Evolutionary conservation across 228 moss, liverwort and hornwort genomes (phyloP), one percentile per base, ranked within the genome.

Genomic region (Sphagnum fallax): DNA sequence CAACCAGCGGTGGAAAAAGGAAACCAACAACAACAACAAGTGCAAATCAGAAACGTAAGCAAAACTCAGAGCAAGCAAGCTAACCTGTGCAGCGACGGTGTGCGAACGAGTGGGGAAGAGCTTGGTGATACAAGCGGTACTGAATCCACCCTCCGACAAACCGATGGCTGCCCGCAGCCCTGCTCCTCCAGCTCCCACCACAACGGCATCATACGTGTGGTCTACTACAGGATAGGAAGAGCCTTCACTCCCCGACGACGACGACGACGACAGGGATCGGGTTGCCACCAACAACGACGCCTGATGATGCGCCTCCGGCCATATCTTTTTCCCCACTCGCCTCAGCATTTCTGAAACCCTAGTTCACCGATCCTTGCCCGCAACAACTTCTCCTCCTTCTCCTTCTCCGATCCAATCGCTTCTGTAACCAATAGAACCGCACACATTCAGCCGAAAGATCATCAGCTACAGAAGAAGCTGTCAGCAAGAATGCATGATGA

Each of bases 91-190:
- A 1, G 97, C 97, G 52, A 93, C 97, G 53, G 97, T 97, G 50
- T 97, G 97, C 65, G 97, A 97, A 71, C 97, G 88, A 14, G 98
- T 98, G 4, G 98, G 98, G 72, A 98, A 98, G 8, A 98, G 91
- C 84, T 98, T 98, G 66, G 91, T 86, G 84, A 98, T 88, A 69
- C 98, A 98, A 10, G 93, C 93, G 52, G 98, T 92, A 61, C 90
- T 88, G 69, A 98, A 92, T 52, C 93, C 93, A 75, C 72, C 71
- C 76, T 98, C 98, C 64, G 98, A 91, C 73, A 98, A 78, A 66
- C 98, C 93, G 51, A 98, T 98, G 12, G 93, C 98, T 9, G 93
- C 93, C 76, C 98, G 83, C 53, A 98, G 83, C 48, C 98, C 98
- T 51, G 91, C 93, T 75, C 93, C 98, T 65, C 98, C 93, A 16